Evolutionary conservation across 78 protist genomes (phyloP).

Genomic region (slime mould (Dictyostelium discoideum)): DNA sequence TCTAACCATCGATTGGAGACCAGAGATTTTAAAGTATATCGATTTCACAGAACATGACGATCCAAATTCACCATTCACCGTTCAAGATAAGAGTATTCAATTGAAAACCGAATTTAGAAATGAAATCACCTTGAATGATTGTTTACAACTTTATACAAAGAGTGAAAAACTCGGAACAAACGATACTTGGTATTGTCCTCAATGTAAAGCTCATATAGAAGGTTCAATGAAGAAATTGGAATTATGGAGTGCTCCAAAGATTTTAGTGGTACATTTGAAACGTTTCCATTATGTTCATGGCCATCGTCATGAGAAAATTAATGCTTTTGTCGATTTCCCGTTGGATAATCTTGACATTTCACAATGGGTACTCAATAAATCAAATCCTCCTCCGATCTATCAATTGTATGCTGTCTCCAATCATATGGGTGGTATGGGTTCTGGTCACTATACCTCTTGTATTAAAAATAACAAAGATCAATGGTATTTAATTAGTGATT

Average conservation of each 20-base stretch:
- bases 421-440: constrained; percentile 92
- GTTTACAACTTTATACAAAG: constrained; percentile 66
- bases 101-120: constrained; percentile 7
- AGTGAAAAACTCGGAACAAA: constrained; percentile 69
- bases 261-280: constrained; percentile 94
- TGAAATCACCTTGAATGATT: constrained; percentile 59
- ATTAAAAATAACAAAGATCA: constrained; percentile 64
- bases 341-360: constrained; percentile 77
- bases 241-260: constrained; percentile 93
- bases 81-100: constrained; percentile 8
- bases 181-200: constrained; percentile 90
- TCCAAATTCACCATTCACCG: constrained; percentile 19
- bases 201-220: constrained; percentile 83
- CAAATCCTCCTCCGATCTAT: constrained; percentile 66
- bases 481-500: constrained; percentile 90
- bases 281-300: constrained; percentile 87
- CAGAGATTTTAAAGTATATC: constrained; percentile 34
- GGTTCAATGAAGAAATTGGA: constrained; percentile 83
- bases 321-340: constrained; percentile 75
- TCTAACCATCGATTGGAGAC: constrained; percentile 67
- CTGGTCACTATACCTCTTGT: constrained; percentile 97
- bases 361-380: constrained; percentile 30
- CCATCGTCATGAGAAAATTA: constrained; percentile 74
- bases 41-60: constrained; percentile 34
- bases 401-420: constrained; percentile 88